Evolutionary conservation across 495 filamentous ascomycete genomes (phyloP), one percentile per base, ranked within the genome.

Genomic region (Penicillium roqueforti): DNA sequence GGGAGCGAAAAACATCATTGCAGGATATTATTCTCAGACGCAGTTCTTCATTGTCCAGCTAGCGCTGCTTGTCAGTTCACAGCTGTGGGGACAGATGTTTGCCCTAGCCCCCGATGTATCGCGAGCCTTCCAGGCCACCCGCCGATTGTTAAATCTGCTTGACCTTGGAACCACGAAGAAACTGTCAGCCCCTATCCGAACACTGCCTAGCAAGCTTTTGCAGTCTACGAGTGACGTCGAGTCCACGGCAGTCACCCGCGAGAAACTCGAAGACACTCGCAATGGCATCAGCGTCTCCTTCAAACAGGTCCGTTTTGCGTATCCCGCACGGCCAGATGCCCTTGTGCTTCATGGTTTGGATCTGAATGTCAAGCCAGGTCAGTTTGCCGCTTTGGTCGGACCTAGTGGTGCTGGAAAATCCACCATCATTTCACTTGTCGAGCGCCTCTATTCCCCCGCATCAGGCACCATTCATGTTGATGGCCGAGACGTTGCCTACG

Each of bases 61-160:
- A 0, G 77, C 82, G 2, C 66, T 80, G 0, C 68, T 79, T 8
- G 79, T 78, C 52, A 81, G 78, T 39, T 83, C 83, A 0, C 83
- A 85, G 56, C 75, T 80, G 4, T 83, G 80, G 63, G 81, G 83
- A 28, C 84, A 87, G 57, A 82, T 88, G 73, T 87, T 87, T 62
- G 78, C 78, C 5, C 73, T 87, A 1, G 83, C 83, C 0, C 82
- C 84, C 0, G 83, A 86, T 45, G 66, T 87, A 13, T 80, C 53
- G 29, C 45, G 46, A 7, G 53, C 53, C 2, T 50, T 49, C 18
- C 45, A 49, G 11, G 53, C 53, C 6, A 50, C 46, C 1, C 38
- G 45, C 6, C 53, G 53, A 10, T 16, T 55, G 6, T 41, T 55
- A 13, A 38, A 55, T n/a, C 19, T 55, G 19, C 28, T 55, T n/a